Base-by-base conservation (phyloP, 805 yeast species). In the Ogataea zsoltii region DNA sequence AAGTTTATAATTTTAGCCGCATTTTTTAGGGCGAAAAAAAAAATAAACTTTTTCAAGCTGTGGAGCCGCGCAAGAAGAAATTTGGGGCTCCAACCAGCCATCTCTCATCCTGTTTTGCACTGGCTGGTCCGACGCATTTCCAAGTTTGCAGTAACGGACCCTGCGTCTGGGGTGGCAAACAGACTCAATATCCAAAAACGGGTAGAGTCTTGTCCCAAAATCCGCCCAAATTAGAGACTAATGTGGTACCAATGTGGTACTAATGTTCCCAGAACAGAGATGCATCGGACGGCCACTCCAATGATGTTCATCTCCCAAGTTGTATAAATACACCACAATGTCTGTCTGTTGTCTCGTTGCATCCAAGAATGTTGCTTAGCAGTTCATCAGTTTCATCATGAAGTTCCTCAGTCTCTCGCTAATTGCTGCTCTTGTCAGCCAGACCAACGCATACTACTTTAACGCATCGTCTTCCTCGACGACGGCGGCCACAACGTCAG, bases 401-500 rank as follows among this genome's bases (percentile, higher is more conserved):
- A 38, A 38, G 37, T 31, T 33, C 21, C 21, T 15, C 18, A 21
- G 33, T 19, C 25, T 44, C 21, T 21, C 43, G 29, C 33, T 38
- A 12, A 5, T 35, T 14, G 38, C 44, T 14, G 17, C 45, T 15
- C 26, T 45, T 3, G 15, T 32, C 17, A 32, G 25, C 26, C 33
- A 26, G 3, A 18, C 41, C 39, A 41, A 41, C 43, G 30, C 46
- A 21, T 25, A 51, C 33, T 21, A 34, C n/a, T 28, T 12, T 13
- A 28, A 28, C 31, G 7, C 13, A 4, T 28, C 31, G 14, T 28
- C 31, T 11, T 12, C 31, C 6, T 28, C 31, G 31, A 28, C 31
- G 31, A 5, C 5, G 25, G 25, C 25, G 5, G 25, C 25, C 10
- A 31, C 48, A 23, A 19, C 49, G 9, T 13, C 51, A 2, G 33